Base-by-base conservation (phyloP, 139 green algal genomes). In the Choricystis sp. region DNA sequence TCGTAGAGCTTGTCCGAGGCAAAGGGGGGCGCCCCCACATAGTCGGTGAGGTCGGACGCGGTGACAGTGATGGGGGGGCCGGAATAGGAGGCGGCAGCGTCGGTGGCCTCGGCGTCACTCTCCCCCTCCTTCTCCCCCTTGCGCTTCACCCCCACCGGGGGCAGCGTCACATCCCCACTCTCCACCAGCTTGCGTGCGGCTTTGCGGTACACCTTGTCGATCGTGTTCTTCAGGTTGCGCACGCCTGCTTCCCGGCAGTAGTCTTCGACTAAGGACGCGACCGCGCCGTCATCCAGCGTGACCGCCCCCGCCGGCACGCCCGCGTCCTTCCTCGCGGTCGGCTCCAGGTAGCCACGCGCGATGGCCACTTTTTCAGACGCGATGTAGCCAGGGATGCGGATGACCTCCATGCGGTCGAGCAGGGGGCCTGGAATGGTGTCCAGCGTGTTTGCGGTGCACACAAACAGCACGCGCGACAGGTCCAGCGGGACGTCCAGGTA, bases 201-300 rank as follows among this genome's bases (percentile, higher is more conserved):
- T 69, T 98, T 96, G 69, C 92, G 80, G 74, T 96, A 96, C 0
- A 96, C 78, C 76, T 94, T 95, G 69, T 98, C 93, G 24, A 99
- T 73, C 58, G 94, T 81, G 69, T 98, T 97, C 75, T 96, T 95
- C 56, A 99, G 74, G 71, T 92, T 96, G 31, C 93, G 75, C 72
- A 99, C 93, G 19, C 93, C 93, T 3, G 92, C 88, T 80, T 98
- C 92, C 29, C 89, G 76, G 62, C 77, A 89, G 49, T 95, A 96
- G 58, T 94, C 87, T 19, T 89, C 75, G 29, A 97, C 92, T 24
- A 97, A 81, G 4, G 23, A 61, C 1, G 77, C 40, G 68, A 97
- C 70, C 26, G 92, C 90, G 0, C 61, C 69, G 29, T 95, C 86
- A 2, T 79, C 81, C 2, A 98, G 49, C 3, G 60, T n/a, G 14